A percentile compares a stretch with the other conserved stretches of the same genome.
Evolutionary conservation across 2,329 filamentous ascomycete species (phyloP).

Genomic region (Cylindrodendrum hubeiense): DNA sequence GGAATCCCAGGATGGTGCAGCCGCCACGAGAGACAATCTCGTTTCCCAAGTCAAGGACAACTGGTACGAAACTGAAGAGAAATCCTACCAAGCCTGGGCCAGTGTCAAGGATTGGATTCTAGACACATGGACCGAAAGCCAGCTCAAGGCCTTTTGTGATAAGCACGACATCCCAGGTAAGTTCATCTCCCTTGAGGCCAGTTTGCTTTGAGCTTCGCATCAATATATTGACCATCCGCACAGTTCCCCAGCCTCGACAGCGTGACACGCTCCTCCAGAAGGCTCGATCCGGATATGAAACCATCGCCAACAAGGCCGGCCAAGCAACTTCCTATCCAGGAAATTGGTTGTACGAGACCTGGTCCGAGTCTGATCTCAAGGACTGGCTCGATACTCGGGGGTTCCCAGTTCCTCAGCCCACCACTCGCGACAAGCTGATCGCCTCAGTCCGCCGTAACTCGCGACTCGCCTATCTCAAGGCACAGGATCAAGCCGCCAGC

Average conservation of each 20-base stretch:
- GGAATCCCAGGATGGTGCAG: conserved; percentile 74
- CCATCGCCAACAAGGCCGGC: conserved; percentile 77
- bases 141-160: conserved; percentile 93
- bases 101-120: conserved; percentile 92
- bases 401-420: conserved; percentile 86
- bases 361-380: conserved; percentile 95
- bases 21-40: conserved; percentile 77
- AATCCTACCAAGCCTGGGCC: conserved; percentile 77
- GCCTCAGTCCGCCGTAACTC: conserved; percentile 92
- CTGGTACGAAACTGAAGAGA: conserved; percentile 86
- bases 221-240: conserved; percentile 1
- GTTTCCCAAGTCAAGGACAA: conserved; percentile 75
- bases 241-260: conserved; percentile 85
- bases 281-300: conserved; percentile 84
- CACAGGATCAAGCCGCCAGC: conserved; percentile 70
- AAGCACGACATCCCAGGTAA: conserved; percentile 82
- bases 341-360: conserved; percentile 91
- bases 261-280: conserved; percentile 85
- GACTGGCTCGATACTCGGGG: conserved; percentile 92
- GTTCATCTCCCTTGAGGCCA: conserved; percentile 14
- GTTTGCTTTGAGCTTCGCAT: not conserved
- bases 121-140: conserved; percentile 94
- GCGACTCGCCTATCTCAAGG: conserved; percentile 78
- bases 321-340: conserved; percentile 90
- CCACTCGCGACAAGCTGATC: conserved; percentile 87